Evolutionary conservation across 1,284 basidiomycete species (phyloP).

Genomic region (Puccinia polysora): DNA sequence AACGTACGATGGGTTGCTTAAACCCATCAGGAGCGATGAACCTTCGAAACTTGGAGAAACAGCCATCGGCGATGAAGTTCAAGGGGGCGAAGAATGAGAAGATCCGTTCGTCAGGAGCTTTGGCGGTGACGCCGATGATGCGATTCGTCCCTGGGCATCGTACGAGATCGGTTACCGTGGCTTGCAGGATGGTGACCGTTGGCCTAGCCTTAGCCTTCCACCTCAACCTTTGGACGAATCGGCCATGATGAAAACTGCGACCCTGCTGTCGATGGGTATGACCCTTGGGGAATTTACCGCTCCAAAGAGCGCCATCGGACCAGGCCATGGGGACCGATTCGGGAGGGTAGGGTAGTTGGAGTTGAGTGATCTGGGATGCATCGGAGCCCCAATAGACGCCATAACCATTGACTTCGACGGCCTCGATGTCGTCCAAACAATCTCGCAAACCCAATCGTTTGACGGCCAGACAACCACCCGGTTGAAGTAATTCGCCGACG

Average conservation of each 20-base stretch:
- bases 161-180: conserved; percentile 67
- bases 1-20: conserved; percentile 61
- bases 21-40: conserved; percentile 50
- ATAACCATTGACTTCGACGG: conserved; percentile 79
- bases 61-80: conserved; percentile 88
- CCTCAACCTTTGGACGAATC: conserved; percentile 71
- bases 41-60: conserved; percentile 69
- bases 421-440: conserved; percentile 76
- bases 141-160: conserved; percentile 60
- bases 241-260: conserved; percentile 89
- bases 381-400: conserved; percentile 63
- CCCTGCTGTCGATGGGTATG: conserved; percentile 57
- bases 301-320: conserved; percentile 37
- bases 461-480: conserved; percentile 78
- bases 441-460: conserved; percentile 68
- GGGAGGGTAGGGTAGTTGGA: conserved; percentile 28
- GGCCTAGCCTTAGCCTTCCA: conserved; percentile 59
- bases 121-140: conserved; percentile 64
- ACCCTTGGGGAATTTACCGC: conserved; percentile 44
- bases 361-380: conserved; percentile 1
- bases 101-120: conserved; percentile 52
- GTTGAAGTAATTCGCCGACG: conserved; percentile 93
- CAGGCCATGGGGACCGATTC: conserved; percentile 15
- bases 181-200: conserved; percentile 70
- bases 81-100: conserved; percentile 62